These are phyloP conservation scores for Starmerella roubikii DNA, from an alignment of 805 yeast genomes.

Conservation along the genomic window DNA sequence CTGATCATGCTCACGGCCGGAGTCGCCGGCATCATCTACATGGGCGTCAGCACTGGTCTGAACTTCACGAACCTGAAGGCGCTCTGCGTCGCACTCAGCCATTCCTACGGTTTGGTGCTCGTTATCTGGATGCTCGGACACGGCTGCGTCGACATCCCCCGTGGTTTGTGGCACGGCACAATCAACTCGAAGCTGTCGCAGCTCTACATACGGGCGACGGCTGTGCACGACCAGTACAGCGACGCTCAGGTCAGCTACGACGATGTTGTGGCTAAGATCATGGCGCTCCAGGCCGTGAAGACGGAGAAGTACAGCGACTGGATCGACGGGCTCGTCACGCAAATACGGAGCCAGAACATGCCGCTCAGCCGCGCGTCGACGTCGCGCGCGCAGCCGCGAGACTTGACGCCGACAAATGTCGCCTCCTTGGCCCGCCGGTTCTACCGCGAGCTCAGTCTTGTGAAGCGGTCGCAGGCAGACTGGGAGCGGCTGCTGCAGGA, in stretches of 20 bases:
- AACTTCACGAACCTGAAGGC: slow-evolving; percentile 44
- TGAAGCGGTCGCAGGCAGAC: slow-evolving; percentile 42
- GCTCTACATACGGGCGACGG: slow-evolving; percentile 43
- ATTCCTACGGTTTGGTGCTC: slow-evolving; percentile 57
- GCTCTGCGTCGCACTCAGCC: slow-evolving; percentile 61
- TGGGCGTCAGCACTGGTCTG: slow-evolving; percentile 42
- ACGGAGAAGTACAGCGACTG: slow-evolving; percentile 44
- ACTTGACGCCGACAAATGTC: slow-evolving; percentile 32
- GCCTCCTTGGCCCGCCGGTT: slow-evolving; percentile 39
- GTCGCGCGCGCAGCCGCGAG: slow-evolving; percentile 16
- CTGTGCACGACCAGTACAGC: slow-evolving; percentile 42
- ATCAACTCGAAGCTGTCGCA: slow-evolving; percentile 28
- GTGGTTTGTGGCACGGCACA: slow-evolving; percentile 30
- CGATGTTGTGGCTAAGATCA: slow-evolving; percentile 49
- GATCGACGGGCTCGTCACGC: slow-evolving; percentile 47
- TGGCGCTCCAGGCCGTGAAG: slow-evolving; percentile 36
- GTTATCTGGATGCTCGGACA: slow-evolving; percentile 80
- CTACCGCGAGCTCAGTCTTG: slow-evolving; percentile 38
- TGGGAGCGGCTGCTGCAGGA: slow-evolving; percentile 38
- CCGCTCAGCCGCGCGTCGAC: slow-evolving; percentile 14
- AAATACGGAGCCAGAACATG: slow-evolving; percentile 18
- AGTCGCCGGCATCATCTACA: slow-evolving; percentile 43
- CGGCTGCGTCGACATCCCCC: slow-evolving; percentile 58
- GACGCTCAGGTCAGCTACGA: slow-evolving; percentile 50
- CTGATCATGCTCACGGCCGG: slow-evolving; percentile 41